phyloP scores from a whole-genome alignment of 164 flowering plant species.

The Magnolia officinalis region DNA sequence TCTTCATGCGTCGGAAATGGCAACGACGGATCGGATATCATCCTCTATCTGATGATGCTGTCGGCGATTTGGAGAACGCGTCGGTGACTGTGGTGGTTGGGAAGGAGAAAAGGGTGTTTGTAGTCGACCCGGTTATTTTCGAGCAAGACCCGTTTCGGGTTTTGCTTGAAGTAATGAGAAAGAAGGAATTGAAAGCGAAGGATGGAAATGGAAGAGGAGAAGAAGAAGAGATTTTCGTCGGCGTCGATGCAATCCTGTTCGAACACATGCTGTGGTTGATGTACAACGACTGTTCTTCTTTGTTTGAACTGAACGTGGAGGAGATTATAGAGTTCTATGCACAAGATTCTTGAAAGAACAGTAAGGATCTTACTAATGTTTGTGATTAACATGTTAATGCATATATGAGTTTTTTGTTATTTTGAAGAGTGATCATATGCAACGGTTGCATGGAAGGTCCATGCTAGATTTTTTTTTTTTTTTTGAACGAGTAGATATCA shows the following conservation, averaged over 20 bases:
- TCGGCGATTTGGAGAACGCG: slow-evolving; percentile 2
- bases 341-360: slow-evolving; percentile 40
- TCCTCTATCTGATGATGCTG: slow-evolving; percentile 13
- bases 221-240: slow-evolving; percentile 34
- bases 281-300: slow-evolving; percentile 68
- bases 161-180: slow-evolving; percentile 42
- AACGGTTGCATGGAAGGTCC: too few species aligned
- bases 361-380: not conserved
- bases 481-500: too few species aligned
- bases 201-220: not conserved
- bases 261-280: slow-evolving; percentile 91
- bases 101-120: slow-evolving; percentile 67
- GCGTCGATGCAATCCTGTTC: slow-evolving; percentile 78
- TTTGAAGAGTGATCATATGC: too few species aligned
- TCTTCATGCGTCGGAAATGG: slow-evolving; percentile 8
- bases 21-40: slow-evolving; percentile 7
- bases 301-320: slow-evolving; percentile 60
- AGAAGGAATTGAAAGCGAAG: not conserved
- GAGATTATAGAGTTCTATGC: slow-evolving; percentile 84
- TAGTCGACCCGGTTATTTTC: slow-evolving; percentile 69
- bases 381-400: not conserved
- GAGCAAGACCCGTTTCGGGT: slow-evolving; percentile 60
- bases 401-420: not conserved
- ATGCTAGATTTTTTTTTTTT: too few species aligned
- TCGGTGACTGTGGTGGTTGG: slow-evolving; percentile 75